These are phyloP conservation scores for Beauveria varroae DNA, from an alignment of 2,329 filamentous ascomycete species.

Conservation along the genomic window DNA sequence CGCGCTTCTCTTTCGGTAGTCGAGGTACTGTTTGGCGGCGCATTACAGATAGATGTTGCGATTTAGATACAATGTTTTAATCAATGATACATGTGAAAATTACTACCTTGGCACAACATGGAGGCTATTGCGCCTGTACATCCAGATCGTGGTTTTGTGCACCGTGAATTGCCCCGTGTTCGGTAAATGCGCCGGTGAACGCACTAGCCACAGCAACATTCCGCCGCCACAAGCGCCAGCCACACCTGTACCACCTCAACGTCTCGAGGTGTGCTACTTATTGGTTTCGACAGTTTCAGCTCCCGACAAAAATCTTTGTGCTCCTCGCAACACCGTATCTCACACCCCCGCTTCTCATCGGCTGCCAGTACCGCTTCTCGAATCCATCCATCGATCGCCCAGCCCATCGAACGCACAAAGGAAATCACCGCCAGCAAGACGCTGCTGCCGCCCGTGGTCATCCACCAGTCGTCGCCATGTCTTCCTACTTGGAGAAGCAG, in stretches of 20 bases:
- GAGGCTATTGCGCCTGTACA: neutral
- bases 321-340: neutral
- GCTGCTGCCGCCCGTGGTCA: neutral
- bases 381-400: neutral
- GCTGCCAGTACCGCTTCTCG: neutral
- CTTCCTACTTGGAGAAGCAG: constrained; percentile 57
- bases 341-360: neutral
- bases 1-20: neutral
- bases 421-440: neutral
- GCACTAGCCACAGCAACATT: neutral
- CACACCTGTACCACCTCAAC: neutral
- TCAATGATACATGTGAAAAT: constrained; percentile 7
- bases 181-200: neutral
- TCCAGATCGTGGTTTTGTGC: neutral
- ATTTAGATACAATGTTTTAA: constrained; percentile 10
- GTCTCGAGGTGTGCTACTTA: neutral
- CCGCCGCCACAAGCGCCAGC: neutral
- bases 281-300: neutral
- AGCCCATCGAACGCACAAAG: neutral
- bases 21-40: neutral
- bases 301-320: neutral
- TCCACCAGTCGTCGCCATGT: constrained; percentile 38
- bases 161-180: neutral
- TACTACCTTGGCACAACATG: neutral
- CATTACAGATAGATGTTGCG: constrained; percentile 2